A percentile compares a stretch with the other conserved stretches of the same genome.
phyloP scores from a whole-genome alignment of 352 stramenopile species.

The Phytophthora multivora region DNA sequence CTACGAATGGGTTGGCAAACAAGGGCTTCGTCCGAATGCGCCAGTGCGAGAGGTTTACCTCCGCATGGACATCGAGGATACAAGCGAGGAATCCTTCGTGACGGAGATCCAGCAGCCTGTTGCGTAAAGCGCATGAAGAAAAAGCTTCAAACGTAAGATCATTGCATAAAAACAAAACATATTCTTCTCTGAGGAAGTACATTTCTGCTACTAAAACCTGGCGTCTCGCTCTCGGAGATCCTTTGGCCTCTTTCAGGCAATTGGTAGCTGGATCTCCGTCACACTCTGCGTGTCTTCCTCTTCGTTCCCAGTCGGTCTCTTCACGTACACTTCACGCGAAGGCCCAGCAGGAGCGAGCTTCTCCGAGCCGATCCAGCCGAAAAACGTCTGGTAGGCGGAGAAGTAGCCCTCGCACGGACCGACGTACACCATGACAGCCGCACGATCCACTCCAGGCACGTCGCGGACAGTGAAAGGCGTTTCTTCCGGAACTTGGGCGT shows the following conservation, averaged over 20 bases:
- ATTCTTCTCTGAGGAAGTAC: neutral
- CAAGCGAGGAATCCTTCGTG: slow-evolving; percentile 31
- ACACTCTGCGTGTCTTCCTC: slow-evolving; percentile 22
- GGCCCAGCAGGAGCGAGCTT: slow-evolving; percentile 30
- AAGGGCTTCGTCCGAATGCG: slow-evolving; percentile 26
- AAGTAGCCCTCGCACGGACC: slow-evolving; percentile 36
- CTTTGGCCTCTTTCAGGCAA: slow-evolving; percentile 18
- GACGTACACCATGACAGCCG: slow-evolving; percentile 39
- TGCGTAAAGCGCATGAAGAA: neutral
- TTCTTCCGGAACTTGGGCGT: slow-evolving; percentile 22
- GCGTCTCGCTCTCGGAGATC: neutral
- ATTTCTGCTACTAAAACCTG: neutral
- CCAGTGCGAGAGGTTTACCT: slow-evolving; percentile 48
- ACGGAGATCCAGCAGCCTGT: slow-evolving; percentile 39
- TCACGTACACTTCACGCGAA: slow-evolving; percentile 52
- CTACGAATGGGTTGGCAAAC: slow-evolving; percentile 36
- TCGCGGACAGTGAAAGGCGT: slow-evolving; percentile 30
- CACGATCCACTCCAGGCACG: slow-evolving; percentile 25
- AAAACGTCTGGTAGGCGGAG: slow-evolving; percentile 40
- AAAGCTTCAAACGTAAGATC: too few relatives aligned
- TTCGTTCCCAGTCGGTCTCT: slow-evolving; percentile 29
- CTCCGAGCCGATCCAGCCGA: slow-evolving; percentile 41
- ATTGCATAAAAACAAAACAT: neutral
- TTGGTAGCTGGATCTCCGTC: slow-evolving; percentile 41
- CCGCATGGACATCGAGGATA: slow-evolving; percentile 25